Evolutionary conservation across 768 basidiomycete species (phyloP).

Genomic region (Lentinula guzmanii): DNA sequence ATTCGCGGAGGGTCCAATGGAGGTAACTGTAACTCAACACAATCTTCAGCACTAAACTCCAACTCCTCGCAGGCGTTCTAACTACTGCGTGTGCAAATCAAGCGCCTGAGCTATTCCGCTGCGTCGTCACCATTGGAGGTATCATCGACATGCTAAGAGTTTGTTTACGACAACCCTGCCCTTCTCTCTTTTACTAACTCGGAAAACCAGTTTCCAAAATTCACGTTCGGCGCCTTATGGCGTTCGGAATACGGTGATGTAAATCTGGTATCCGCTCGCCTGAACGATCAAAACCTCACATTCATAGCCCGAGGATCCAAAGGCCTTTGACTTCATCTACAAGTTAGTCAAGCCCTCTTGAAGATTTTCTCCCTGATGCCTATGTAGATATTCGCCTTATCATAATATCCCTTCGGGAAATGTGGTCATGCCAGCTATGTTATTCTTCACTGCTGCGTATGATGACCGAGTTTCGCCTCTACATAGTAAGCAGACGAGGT

Average conservation of each 20-base stretch:
- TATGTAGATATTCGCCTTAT: constrained; percentile 1
- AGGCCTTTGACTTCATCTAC: background rate
- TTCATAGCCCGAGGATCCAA: background rate
- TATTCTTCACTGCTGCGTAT: constrained; percentile 5
- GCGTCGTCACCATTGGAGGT: constrained; percentile 1
- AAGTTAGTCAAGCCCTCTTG: background rate
- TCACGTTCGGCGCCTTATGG: constrained; percentile 1
- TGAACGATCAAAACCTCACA: background rate
- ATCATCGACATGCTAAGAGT: constrained; percentile 6
- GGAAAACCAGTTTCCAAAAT: background rate
- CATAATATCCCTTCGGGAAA: constrained; percentile 2
- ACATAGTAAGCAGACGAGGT: background rate
- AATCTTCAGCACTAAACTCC: background rate
- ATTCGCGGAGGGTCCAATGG: constrained; percentile 1
- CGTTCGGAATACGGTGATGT: constrained; percentile 4
- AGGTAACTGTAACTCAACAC: background rate
- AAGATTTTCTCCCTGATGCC: background rate
- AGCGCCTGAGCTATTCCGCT: constrained; percentile 2
- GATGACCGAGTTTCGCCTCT: constrained; percentile 4
- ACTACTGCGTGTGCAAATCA: constrained; percentile 3
- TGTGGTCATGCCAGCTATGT: background rate
- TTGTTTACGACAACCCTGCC: background rate
- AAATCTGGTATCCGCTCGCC: background rate
- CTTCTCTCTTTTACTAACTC: background rate
- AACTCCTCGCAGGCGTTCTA: background rate